Base-by-base conservation (phyloP, 2,329 filamentous ascomycete genomes). In the Ascochyta viciae-villosae region DNA sequence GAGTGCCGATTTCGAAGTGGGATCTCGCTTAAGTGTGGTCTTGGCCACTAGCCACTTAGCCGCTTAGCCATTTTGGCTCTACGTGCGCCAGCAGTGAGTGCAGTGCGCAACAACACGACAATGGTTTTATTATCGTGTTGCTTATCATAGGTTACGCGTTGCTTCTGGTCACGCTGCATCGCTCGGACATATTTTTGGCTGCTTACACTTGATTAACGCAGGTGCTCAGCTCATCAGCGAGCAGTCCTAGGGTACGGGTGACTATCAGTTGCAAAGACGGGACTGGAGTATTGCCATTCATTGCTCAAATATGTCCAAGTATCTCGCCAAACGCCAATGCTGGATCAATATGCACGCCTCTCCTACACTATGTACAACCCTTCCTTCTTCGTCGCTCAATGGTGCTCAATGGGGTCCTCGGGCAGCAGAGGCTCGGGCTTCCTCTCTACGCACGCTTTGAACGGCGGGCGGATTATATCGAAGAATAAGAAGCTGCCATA, bases 401-500 rank as follows among this genome's bases (percentile, higher is more conserved):
- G 58, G 73, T 95, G 91, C 77, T 96, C 91, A 59, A 96, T 90
- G 0, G 91, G 91, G 57, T 93, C 90, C 74, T 96, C 92, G 0
- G 90, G 89, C 7, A 96, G 80, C 26, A 96, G 77, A 72, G 88
- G 85, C 19, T 87, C 80, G 62, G 83, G 82, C 27, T 76, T 76
- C 15, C 83, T 76, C 52, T 80, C 75, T 10, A 93, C 69, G 58
- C 85, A 89, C 48, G 84, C 85, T 73, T 86, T 85, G 57, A 96
- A 79, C 1, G 95, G 95, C 22, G 92, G 91, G 57, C 87, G 82
- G n/a, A 98, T 85, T 55, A 99, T 86, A 60, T 96, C 92, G 76
- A 98, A 98, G 82, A 98, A 98, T 38, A 98, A 76, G 77, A 96
- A 97, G 2, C 94, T 99, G 63, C 95, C 96, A 74, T 97, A 99